Evolutionary conservation across 768 basidiomycete species (phyloP), one percentile per base, ranked within the genome.

Genomic region (Hortiboletus campestris): DNA sequence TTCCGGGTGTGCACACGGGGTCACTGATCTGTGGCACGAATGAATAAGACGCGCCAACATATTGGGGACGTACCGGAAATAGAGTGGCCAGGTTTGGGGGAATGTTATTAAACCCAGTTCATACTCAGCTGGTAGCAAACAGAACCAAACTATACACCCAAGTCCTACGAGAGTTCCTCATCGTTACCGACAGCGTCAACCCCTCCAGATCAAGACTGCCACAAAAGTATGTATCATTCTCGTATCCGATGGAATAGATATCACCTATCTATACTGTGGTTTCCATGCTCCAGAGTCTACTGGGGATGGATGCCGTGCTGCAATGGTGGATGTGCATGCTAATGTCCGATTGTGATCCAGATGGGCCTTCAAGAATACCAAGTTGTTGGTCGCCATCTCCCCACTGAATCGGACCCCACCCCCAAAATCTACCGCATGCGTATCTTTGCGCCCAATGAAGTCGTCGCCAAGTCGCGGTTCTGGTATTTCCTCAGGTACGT

Each of bases 381-480:
- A 78, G 90, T 98, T 75, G 89, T 99, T 64, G 97, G 97, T 63
- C 93, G 96, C 72, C 95, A 97, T 75, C 80, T 98, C 67, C 96
- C 97, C 70, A 94, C 94, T 51, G 93, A 94, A 79, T 73, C 82
- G 60, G 91, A 97, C 63, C 92, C 93, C 53, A 91, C 83, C 57
- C 97, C 97, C 58, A 98, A 98, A 85, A 95, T 98, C 76, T 98
- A 91, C 83, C 90, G 96, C 67, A 98, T 98, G 96, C 89, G 96
- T 75, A 97, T 98, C 71, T 99, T 98, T 72, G 94, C 97, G 62
- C 93, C 94, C 63, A 98, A 98, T 74, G 93, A 97, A 60, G 94
- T 98, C 63, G 94, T 99, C 68, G 96, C 97, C 67, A 98, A 99
- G 81, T 96, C 93, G 48, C 88, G 96, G 57, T 99, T 97, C 89